Evolutionary conservation across 2,329 filamentous ascomycete genomes (phyloP), one percentile per base, ranked within the genome.

Genomic region (Akanthomyces muscarius): DNA sequence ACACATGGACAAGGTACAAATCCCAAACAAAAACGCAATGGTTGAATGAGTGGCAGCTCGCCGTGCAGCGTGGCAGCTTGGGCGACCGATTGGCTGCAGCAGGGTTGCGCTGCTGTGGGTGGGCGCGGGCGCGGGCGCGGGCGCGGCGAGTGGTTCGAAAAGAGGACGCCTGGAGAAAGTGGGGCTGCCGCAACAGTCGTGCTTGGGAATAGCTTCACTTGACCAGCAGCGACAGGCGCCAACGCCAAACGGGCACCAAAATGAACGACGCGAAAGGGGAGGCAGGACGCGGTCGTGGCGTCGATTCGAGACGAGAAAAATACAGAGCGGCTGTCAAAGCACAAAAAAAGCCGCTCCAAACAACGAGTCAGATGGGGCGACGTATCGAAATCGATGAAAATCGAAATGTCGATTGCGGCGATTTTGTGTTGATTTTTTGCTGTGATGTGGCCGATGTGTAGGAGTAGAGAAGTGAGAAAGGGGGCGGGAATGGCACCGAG

Each of bases 191-290:
- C 38, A 38, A 61, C 54, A 63, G 63, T 63, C 54, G 63, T 61
- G 63, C 55, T 66, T 75, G 74, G 68, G 76, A 77, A 78, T 77
- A 77, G 74, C 76, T 73, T 78, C 76, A 78, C 73, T 66, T 69
- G 63, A 66, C 64, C 56, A 52, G 44, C 59, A 30, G 54, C 53
- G 54, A 53, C 64, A 60, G 64, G 56, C 54, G 61, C 52, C 51
- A 58, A 62, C 52, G 53, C 47, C 48, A 51, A 58, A 63, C 28
- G 52, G 45, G 42, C 30, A 8, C 28, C 14, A 25, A 38, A 54
- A 62, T 18, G 23, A 48, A 53, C 23, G 30, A 57, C 42, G 54
- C 64, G 58, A 68, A 74, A 71, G 70, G 54, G 36, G 58, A 61
- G 54, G 61, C 58, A 54, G 42, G 56, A 58, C 63, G 69, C 60